Evolutionary conservation across 177 flowering plant species (phyloP).

Genomic region (Vitis hybrid): DNA sequence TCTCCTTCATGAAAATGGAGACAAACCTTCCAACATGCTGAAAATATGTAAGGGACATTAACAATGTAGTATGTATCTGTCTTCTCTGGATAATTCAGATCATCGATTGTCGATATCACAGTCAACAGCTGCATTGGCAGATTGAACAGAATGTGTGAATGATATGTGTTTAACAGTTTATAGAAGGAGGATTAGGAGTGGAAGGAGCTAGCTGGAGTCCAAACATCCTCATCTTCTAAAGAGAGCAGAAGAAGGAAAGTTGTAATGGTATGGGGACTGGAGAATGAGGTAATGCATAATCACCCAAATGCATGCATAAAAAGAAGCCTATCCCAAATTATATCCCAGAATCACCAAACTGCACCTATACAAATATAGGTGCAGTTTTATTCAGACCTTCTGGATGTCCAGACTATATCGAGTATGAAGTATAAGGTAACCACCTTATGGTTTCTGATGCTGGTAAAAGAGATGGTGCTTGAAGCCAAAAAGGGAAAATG

Average conservation of each 20-base stretch:
- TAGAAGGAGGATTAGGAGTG: neutral
- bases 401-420: too few species aligned
- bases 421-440: too few species aligned
- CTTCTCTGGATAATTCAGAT: slow-evolving; percentile 98
- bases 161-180: neutral
- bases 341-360: too few species aligned
- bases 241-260: neutral
- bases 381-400: too few species aligned
- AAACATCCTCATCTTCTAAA: neutral
- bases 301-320: neutral
- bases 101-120: slow-evolving; percentile 83
- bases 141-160: slow-evolving; percentile 7
- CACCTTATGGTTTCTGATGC: too few species aligned
- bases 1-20: neutral
- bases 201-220: neutral
- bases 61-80: slow-evolving; percentile 93
- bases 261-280: too few species aligned
- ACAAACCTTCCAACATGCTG: slow-evolving; percentile 98
- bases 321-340: neutral
- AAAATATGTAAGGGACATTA: slow-evolving; percentile 88
- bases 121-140: slow-evolving; percentile 74
- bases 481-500: too few species aligned
- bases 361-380: too few species aligned
- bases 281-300: neutral
- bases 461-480: too few species aligned